Conservation (phyloP, 768 basidiomycete genomes). For the Lepiota venenata region DNA sequence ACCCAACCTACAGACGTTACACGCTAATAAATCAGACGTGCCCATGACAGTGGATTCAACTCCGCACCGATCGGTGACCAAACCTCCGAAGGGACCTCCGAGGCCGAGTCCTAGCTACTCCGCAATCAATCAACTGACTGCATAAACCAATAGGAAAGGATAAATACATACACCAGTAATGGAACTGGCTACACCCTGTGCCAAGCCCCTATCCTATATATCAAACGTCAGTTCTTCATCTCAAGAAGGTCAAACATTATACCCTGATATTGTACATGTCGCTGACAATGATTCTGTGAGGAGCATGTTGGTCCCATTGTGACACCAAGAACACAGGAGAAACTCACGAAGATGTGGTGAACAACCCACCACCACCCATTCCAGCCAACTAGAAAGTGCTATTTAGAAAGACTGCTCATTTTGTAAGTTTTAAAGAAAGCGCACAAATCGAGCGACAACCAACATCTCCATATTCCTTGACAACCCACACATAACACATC, state of each 20-base stretch:
- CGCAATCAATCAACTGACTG: neutral
- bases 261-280: slow-evolving; percentile 81
- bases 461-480: slow-evolving; percentile 69
- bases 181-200: slow-evolving; percentile 69
- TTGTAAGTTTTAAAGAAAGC: slow-evolving; percentile 21
- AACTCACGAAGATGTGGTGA: slow-evolving; percentile 66
- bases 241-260: neutral
- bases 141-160: no score
- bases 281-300: slow-evolving; percentile 62
- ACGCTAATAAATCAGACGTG: neutral
- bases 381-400: slow-evolving; percentile 51
- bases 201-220: slow-evolving; percentile 59
- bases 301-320: neutral
- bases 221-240: slow-evolving; percentile 3
- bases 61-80: slow-evolving; percentile 62
- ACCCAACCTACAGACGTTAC: slow-evolving; percentile 50
- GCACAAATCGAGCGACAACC: slow-evolving; percentile 69
- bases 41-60: neutral
- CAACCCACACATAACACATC: slow-evolving; percentile 65
- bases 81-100: slow-evolving; percentile 73
- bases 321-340: neutral
- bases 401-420: neutral
- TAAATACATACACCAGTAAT: slow-evolving; percentile 61
- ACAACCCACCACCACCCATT: slow-evolving; percentile 75
- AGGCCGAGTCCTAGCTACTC: slow-evolving; percentile 71